Evolutionary conservation across 208 protist species (phyloP), one percentile per base, ranked within the genome.

Genomic region (Crithidia bombi): DNA sequence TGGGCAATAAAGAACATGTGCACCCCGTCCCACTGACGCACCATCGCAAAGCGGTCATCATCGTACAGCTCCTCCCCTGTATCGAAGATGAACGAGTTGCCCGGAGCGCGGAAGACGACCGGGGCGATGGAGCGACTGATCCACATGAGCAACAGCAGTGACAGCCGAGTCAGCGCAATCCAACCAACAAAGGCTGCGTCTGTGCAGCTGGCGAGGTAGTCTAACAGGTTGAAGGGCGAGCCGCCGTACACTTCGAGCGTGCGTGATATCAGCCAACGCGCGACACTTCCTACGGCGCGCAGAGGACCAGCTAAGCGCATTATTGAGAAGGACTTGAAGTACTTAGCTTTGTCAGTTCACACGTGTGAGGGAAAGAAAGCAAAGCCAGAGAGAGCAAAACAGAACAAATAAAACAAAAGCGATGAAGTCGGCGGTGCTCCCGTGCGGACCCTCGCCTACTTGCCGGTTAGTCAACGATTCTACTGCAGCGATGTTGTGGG

Each of bases 1-100:
- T 73, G 74, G 23, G 85, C 86, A 50, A 93, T 91, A 65, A 88
- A 85, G 69, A 80, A 88, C 64, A 86, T 90, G 76, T 95, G 87
- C 23, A 91, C 85, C 43, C 65, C 78, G 63, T 95, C 89, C 85
- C 86, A 95, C 39, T 86, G 68, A 23, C 83, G 73, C 47, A 90
- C 72, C 67, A 86, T 80, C 1, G 82, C 58, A 47, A 89, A 77
- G 26, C 68, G 73, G 52, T 63, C 54, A 59, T 90, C 77, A 57
- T 82, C 67, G 65, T 90, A 83, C 32, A 94, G 65, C 47, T 73
- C 44, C 63, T 73, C 73, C 5, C 81, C 54, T 5, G 73, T 83
- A 75, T 94, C 89, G 46, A 89, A 91, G 46, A 84, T 58, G 19
- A 90, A 76, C 5, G 79, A 62, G 33, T 62, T 59, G 14, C 55